phyloP scores from a whole-genome alignment of 768 basidiomycete species.

The Rubroboletus pulcherrimus region DNA sequence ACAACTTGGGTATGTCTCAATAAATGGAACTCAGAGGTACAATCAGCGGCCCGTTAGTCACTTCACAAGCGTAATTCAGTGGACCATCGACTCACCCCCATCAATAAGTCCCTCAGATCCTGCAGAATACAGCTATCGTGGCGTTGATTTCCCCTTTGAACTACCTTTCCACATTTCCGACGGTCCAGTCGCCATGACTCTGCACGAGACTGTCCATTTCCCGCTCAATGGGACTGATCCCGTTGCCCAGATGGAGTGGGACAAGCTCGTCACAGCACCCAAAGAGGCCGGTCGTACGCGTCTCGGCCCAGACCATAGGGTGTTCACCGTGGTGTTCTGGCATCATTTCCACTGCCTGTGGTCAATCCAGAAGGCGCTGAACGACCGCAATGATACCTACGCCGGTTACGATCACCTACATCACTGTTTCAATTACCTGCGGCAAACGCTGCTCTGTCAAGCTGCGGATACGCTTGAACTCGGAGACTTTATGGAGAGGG shows the following conservation, averaged over 20 bases:
- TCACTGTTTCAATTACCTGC: slow-evolving; percentile 15
- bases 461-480: slow-evolving; percentile 14
- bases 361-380: slow-evolving; percentile 10
- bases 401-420: slow-evolving; percentile 9
- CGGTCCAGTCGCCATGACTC: slow-evolving; percentile 10
- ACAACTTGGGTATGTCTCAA: neutral
- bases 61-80: neutral
- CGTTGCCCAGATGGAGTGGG: slow-evolving; percentile 7
- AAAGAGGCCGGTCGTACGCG: slow-evolving; percentile 8
- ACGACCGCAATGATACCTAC: slow-evolving; percentile 7
- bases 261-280: slow-evolving; percentile 5
- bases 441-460: slow-evolving; percentile 13
- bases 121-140: slow-evolving; percentile 7
- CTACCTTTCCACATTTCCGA: neutral
- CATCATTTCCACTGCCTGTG: slow-evolving; percentile 15
- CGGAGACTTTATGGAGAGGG: slow-evolving; percentile 14
- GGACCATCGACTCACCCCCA: neutral
- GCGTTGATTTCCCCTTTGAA: slow-evolving; percentile 9
- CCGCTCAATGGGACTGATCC: slow-evolving; percentile 4
- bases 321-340: slow-evolving; percentile 10
- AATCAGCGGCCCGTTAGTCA: neutral
- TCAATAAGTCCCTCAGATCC: neutral
- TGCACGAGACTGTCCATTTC: slow-evolving; percentile 13
- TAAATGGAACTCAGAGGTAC: neutral
- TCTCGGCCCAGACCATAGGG: slow-evolving; percentile 12